Base-by-base conservation (phyloP, 2,329 filamentous ascomycete species). In the Monosporascus sp. region DNA sequence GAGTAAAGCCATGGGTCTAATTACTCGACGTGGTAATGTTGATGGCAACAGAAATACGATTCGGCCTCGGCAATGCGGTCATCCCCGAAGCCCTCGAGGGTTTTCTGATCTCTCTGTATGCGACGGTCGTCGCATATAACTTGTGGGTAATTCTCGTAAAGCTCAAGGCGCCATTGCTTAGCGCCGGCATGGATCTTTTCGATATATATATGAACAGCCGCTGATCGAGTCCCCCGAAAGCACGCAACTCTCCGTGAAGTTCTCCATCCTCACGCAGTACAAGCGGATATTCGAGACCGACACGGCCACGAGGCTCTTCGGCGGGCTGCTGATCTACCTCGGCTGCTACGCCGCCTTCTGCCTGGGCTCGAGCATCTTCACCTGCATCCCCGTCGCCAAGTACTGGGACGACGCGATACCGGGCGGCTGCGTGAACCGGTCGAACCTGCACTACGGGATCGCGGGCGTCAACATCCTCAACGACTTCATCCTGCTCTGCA, bases 401-500 rank as follows among this genome's bases (percentile, higher is more conserved):
- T 66, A 65, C 53, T 67, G 65, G 65, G 57, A 64, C 44, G 58
- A 62, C 24, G 25, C 47, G 7, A 58, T 63, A 20, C 50, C 54
- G 3, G 65, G 65, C 1, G 53, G 55, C 4, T 67, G 65, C 53
- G 54, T 67, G 8, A 52, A 65, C 38, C 59, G 60, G n/a, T 50
- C 52, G 17, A 48, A 31, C 2, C 52, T 65, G 22, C 60, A 61
- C 47, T 66, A 62, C 44, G 54, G 50, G n/a, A 67, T 70, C 3
- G 67, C 62, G 15, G 66, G 60, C 15, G 62, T 67, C 25, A 70
- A 70, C 49, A 69, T 69, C 49, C 2, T 64, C 1, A 69, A 67
- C 49, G 68, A 70, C 45, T 56, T 70, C 41, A 48, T 61, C 17
- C 57, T 70, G 20, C 57, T 69, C 0, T 24, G 61, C 7, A 50